Base-by-base conservation (phyloP, 2,329 filamentous ascomycete genomes). In the Dendryphion nanum region DNA sequence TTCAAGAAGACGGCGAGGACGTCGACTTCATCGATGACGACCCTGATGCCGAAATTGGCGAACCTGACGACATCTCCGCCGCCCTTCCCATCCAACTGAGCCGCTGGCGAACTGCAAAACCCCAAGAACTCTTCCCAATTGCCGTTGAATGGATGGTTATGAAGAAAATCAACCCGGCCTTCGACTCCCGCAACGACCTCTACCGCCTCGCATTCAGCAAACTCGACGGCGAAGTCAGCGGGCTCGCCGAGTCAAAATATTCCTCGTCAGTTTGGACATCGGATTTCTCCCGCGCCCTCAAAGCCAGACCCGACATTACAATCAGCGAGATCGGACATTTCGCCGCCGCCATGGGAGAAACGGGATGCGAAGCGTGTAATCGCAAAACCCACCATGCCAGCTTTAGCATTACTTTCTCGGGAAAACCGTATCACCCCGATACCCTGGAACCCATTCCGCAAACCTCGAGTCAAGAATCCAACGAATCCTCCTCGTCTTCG, bases 141-240 rank as follows among this genome's bases (percentile, higher is more conserved):
- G 83, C 80, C 0, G 73, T 91, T 2, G 85, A 89, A 57, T 91
- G 86, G 86, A 83, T 90, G 66, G 82, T 91, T 2, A 85, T 89
- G 53, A 86, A 85, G 57, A 83, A 84, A 50, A 74, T 93, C 35
- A 84, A 89, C 48, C 86, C 85, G 0, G 79, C 73, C 0, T 90
- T 89, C 52, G 68, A 76, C 8, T 74, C 75, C 14, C 67, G 76
- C 4, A 79, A 86, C 42, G 71, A 77, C 6, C 68, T 89, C 10
- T 93, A 89, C 61, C 54, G 67, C 10, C 71, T 85, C 18, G 81
- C 85, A 0, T 89, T 89, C 70, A 68, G 69, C 33, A 88, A 87
- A 54, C 71, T 91, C 0, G 78, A 87, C 47, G 79, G 86, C 47
- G 84, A 89, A 57, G 79, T 86, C 12, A 73, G 71, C 26, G 83